These are phyloP conservation scores for Russula olivacea DNA, from an alignment of 768 basidiomycete species.

Conservation along the genomic window DNA sequence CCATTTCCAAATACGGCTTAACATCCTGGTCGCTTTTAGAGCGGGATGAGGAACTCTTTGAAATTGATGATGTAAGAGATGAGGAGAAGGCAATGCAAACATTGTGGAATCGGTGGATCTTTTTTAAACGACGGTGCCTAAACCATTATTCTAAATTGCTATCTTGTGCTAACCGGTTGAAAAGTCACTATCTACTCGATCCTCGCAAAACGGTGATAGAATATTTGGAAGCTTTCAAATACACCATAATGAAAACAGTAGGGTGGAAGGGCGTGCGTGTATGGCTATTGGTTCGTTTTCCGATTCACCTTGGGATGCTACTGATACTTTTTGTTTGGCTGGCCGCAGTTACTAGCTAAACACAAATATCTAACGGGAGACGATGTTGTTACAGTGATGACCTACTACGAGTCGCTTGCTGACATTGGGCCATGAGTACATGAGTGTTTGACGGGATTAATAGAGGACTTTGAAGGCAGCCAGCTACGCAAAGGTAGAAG, in stretches of 20 bases:
- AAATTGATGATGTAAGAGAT: slow-evolving; percentile 61
- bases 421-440: not conserved
- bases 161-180: not conserved
- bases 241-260: slow-evolving; percentile 5
- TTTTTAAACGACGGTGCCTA: slow-evolving; percentile 40
- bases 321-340: not conserved
- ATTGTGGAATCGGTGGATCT: slow-evolving; percentile 72
- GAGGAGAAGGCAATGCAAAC: slow-evolving; percentile 78
- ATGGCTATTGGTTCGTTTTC: slow-evolving; percentile 18
- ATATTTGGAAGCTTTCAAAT: slow-evolving; percentile 1
- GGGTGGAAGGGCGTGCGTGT: slow-evolving; percentile 20
- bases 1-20: slow-evolving; percentile 57
- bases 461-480: not conserved
- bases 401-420: slow-evolving; percentile 3
- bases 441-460: not conserved
- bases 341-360: slow-evolving; percentile 17
- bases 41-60: slow-evolving; percentile 70
- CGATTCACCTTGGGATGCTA: not conserved
- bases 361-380: slow-evolving; percentile 19
- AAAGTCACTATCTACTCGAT: slow-evolving; percentile 12
- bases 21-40: slow-evolving; percentile 66
- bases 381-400: slow-evolving; percentile 15
- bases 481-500: not conserved
- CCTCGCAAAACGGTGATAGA: not conserved
- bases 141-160: not conserved